Evolutionary conservation across 345 rosid species (phyloP).

Genomic region (Aquilaria yunnanensis): DNA sequence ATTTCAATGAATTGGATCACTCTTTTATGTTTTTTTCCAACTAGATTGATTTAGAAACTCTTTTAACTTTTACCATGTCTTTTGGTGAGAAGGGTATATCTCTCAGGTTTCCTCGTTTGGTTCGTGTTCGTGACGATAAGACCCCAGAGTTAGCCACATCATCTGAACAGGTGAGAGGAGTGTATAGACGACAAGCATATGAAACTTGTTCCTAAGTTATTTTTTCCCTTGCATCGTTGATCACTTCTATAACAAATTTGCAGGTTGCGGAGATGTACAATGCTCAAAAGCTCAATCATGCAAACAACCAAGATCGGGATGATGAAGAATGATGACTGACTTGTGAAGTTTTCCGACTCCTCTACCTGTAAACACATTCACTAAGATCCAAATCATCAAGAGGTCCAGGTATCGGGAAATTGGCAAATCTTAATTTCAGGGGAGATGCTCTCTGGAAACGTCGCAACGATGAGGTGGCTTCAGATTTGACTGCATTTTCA

Average conservation of each 20-base stretch:
- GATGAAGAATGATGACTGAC: slow-evolving; percentile 55
- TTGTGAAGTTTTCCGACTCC: background rate
- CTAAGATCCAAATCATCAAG: too few relatives aligned
- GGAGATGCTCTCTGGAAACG: too few relatives aligned
- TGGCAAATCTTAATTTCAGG: too few relatives aligned
- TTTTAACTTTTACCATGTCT: background rate
- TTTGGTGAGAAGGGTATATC: slow-evolving; percentile 58
- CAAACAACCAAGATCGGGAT: slow-evolving; percentile 45
- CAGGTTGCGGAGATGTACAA: slow-evolving; percentile 89
- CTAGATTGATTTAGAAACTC: background rate
- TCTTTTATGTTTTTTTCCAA: background rate
- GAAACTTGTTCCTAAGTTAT: background rate
- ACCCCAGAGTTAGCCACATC: slow-evolving; percentile 77
- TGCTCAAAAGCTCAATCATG: slow-evolving; percentile 71
- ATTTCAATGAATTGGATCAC: too few relatives aligned
- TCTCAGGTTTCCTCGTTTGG: slow-evolving; percentile 80
- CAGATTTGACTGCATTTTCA: too few relatives aligned
- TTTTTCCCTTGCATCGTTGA: background rate
- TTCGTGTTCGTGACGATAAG: slow-evolving; percentile 83
- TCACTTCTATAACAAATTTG: slow-evolving; percentile 7
- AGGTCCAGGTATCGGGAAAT: too few relatives aligned
- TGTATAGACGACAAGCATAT: background rate
- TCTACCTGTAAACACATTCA: too few relatives aligned
- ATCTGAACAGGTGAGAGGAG: slow-evolving; percentile 61
- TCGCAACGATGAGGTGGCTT: too few relatives aligned